Percentiles rank a stretch among this genome's conserved stretches.
phyloP scores from a whole-genome alignment of 2,329 filamentous ascomycete genomes.

The Penicillium sp. region DNA sequence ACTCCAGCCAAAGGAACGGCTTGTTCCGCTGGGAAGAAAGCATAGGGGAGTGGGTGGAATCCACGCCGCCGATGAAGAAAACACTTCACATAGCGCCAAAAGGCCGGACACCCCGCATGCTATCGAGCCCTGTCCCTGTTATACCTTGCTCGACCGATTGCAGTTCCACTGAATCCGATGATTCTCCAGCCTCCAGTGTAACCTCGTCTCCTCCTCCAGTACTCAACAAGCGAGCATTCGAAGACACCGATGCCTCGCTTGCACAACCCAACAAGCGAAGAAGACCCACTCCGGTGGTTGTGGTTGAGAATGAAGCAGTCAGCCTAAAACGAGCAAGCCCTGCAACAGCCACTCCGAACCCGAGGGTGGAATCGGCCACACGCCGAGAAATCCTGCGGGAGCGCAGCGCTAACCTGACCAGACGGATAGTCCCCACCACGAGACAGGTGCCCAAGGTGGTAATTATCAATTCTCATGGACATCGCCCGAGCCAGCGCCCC shows the following conservation, averaged over 20 bases:
- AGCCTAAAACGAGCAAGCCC: slow-evolving; percentile 1
- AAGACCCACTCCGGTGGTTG: slow-evolving; percentile 19
- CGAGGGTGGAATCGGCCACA: slow-evolving; percentile 8
- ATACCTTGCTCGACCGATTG: slow-evolving; percentile 28
- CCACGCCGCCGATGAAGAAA: slow-evolving; percentile 43
- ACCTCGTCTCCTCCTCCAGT: slow-evolving; percentile 34
- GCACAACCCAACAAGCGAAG: slow-evolving; percentile 27
- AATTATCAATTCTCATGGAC: slow-evolving; percentile 28
- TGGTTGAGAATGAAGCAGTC: slow-evolving; percentile 8
- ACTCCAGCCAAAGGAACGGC: slow-evolving; percentile 19
- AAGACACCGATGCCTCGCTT: slow-evolving; percentile 14
- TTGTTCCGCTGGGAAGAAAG: slow-evolving; percentile 57
- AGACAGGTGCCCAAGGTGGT: slow-evolving; percentile 23
- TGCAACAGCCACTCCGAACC: neutral
- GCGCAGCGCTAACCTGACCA: slow-evolving; percentile 15
- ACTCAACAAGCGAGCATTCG: slow-evolving; percentile 22
- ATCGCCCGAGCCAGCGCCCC: neutral
- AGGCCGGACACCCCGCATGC: slow-evolving; percentile 2
- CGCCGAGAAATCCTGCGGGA: slow-evolving; percentile 21
- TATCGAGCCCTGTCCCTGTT: slow-evolving; percentile 12
- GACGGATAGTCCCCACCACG: neutral
- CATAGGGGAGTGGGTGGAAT: slow-evolving; percentile 59
- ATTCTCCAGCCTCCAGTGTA: slow-evolving; percentile 28
- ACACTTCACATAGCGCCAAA: slow-evolving; percentile 11
- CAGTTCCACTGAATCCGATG: slow-evolving; percentile 22